Percentiles rank a stretch among this genome's conserved stretches.
Conservation (phyloP, 208 protist genomes). For the Acanthamoeba polyphaga region DNA sequence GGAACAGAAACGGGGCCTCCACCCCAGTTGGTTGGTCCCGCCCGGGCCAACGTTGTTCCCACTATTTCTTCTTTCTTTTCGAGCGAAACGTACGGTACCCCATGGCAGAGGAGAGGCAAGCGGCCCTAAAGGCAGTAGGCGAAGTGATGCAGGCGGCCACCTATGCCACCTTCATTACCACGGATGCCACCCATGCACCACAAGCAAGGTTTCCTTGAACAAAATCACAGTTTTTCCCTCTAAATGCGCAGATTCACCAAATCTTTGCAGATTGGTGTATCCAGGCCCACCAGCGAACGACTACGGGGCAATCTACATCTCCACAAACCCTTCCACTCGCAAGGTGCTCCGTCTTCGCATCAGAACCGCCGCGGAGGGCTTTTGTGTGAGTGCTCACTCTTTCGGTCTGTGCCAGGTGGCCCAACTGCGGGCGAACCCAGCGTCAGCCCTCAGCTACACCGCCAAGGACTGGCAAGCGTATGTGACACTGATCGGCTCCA, state of each 20-base stretch:
- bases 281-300: background rate
- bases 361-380: background rate
- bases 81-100: background rate
- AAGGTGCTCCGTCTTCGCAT: background rate
- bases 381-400: background rate
- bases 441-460: background rate
- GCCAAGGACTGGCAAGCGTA: constrained; percentile 15
- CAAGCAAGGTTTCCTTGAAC: background rate
- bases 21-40: no score
- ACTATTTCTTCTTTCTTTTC: background rate
- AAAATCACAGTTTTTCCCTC: background rate
- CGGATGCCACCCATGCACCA: background rate
- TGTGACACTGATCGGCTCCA: background rate
- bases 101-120: background rate
- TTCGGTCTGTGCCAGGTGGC: background rate
- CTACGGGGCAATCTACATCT: background rate
- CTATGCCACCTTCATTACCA: constrained; percentile 24
- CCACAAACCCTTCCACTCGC: background rate
- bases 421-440: background rate
- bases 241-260: background rate
- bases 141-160: background rate
- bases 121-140: background rate
- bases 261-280: background rate
- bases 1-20: no score
- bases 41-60: no score